Evolutionary conservation across 2,329 filamentous ascomycete genomes (phyloP).

Genomic region (Penicillium palitans): DNA sequence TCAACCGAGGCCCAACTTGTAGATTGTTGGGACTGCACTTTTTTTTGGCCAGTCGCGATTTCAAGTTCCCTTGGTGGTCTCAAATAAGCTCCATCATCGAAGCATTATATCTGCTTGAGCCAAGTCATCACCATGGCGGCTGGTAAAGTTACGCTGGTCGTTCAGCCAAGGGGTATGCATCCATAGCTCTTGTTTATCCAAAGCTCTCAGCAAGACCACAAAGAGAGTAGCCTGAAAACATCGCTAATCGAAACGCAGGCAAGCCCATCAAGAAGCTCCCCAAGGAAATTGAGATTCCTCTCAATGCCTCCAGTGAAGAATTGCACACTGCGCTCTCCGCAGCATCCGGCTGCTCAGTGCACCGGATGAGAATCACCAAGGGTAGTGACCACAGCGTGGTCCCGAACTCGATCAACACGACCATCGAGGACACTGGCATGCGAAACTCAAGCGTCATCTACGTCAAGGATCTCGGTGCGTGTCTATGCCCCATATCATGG

Average conservation of each 20-base stretch:
- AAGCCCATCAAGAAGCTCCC: slow-evolving; percentile 64
- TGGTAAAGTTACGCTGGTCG: slow-evolving; percentile 37
- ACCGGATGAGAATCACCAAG: slow-evolving; percentile 65
- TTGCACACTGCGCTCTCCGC: slow-evolving; percentile 60
- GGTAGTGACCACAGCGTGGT: slow-evolving; percentile 61
- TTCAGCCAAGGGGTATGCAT: slow-evolving; percentile 46
- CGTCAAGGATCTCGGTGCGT: slow-evolving; percentile 88
- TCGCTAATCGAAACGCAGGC: slow-evolving; percentile 45
- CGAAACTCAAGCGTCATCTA: slow-evolving; percentile 65
- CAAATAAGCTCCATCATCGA: neutral
- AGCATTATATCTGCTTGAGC: slow-evolving; percentile 2
- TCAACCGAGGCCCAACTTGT: slow-evolving; percentile 18
- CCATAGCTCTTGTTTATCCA: neutral
- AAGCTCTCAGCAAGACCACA: slow-evolving; percentile 5
- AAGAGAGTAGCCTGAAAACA: slow-evolving; percentile 3
- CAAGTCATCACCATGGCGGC: slow-evolving; percentile 33
- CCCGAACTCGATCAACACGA: slow-evolving; percentile 53
- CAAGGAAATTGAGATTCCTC: slow-evolving; percentile 53
- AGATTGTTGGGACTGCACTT: slow-evolving; percentile 6
- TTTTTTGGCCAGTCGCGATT: slow-evolving; percentile 8
- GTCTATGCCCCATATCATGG: slow-evolving; percentile 1
- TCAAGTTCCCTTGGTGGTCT: slow-evolving; percentile 1
- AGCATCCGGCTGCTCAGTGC: slow-evolving; percentile 55
- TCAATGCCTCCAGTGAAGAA: slow-evolving; percentile 54
- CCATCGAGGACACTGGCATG: slow-evolving; percentile 57